Evolutionary conservation across 352 stramenopile species (phyloP), one percentile per base, ranked within the genome.

Genomic region (Globisporangium yorkense): DNA sequence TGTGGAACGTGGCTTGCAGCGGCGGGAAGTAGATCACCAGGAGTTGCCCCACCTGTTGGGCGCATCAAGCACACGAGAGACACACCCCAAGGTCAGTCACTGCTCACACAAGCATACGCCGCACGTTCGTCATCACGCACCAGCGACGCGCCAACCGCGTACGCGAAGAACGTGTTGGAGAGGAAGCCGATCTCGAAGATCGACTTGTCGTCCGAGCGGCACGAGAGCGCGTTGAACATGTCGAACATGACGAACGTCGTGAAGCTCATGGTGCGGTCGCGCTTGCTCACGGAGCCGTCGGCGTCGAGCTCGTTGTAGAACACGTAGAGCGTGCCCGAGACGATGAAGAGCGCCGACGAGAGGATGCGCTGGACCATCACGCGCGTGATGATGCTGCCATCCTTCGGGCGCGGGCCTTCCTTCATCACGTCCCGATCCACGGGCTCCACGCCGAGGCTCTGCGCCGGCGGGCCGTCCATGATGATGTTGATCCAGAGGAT

Each of bases 221-320:
- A 99, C 37, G 88, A 96, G 46, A 98, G 92, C 10, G 96, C 96
- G 72, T 99, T 99, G 71, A 99, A 97, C 72, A 99, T 97, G 78
- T 99, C 96, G 44, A 97, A 98, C 75, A 98, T 97, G 29, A 99
- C 95, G 70, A 99, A 99, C 13, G 93, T 98, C 63, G 97, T 99
- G 77, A 99, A 99, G 55, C 95, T 99, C 95, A 99, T 98, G 16
- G 96, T 99, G 35, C 93, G 97, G 63, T 98, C 96, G 41, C 96
- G 86, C 46, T 88, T 80, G 56, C 84, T 98, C n/a, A 98, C 82
- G 10, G 80, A 77, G 15, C 89, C 89, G 65, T 98, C 95, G 35
- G 88, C 77, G 16, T 66, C 78, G 18, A 94, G 59, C 57, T 96
- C 87, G 51, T 91, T 70, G 67, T 89, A 90, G 57, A 94, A 96